Evolutionary conservation across 177 flowering plant species (phyloP).

Genomic region (Telopea speciosissima): DNA sequence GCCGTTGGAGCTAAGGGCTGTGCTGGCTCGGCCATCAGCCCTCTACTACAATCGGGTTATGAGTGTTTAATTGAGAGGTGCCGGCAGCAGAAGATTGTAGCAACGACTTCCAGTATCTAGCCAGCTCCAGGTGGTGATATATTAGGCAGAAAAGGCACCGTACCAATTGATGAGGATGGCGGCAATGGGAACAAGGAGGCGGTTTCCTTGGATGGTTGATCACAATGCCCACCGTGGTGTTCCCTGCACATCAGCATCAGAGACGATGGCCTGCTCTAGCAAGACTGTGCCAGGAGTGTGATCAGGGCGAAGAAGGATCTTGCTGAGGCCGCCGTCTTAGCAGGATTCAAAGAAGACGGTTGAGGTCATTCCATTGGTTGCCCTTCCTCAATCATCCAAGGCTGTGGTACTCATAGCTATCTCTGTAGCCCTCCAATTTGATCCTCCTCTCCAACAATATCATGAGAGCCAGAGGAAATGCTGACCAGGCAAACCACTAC

Average conservation of each 20-base stretch:
- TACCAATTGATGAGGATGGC: conserved; percentile 46
- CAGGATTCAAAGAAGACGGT: conserved; percentile 65
- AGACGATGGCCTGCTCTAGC: conserved; percentile 39
- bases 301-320: conserved; percentile 37
- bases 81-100: no score
- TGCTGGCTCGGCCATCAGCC: no score
- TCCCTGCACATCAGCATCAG: conserved; percentile 52
- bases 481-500: conserved; percentile 45
- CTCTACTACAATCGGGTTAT: no score
- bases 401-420: conserved; percentile 62
- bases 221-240: conserved; percentile 57
- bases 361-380: conserved; percentile 65
- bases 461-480: conserved; percentile 60
- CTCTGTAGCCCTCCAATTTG: conserved; percentile 25
- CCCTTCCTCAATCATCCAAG: conserved; percentile 67
- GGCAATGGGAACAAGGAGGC: conserved; percentile 52
- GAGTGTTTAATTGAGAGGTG: no score
- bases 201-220: conserved; percentile 57
- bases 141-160: conserved; percentile 73
- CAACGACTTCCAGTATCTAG: no score
- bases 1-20: no score
- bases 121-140: conserved; percentile 52
- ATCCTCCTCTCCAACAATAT: conserved; percentile 46
- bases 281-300: conserved; percentile 21
- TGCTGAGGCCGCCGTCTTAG: conserved; percentile 64